These are phyloP conservation scores for Vanrija sp. DNA, from an alignment of 1,284 basidiomycete species.

Conservation along the genomic window DNA sequence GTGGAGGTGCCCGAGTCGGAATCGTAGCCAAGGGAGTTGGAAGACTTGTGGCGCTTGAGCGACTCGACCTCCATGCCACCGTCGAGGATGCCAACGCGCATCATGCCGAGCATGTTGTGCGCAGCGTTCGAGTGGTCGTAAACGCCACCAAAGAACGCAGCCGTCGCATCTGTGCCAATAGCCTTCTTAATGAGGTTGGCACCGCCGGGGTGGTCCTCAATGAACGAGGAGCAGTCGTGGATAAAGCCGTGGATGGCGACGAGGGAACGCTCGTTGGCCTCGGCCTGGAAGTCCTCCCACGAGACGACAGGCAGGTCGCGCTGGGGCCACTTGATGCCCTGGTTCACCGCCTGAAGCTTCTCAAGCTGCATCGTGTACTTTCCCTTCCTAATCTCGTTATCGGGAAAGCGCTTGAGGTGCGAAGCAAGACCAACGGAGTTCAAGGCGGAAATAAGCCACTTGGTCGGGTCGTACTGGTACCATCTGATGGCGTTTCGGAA, in stretches of 20 bases:
- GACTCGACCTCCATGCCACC: constrained; percentile 68
- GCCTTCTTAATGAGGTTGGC: constrained; percentile 59
- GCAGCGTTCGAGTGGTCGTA: constrained; percentile 92
- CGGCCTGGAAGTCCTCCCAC: constrained; percentile 75
- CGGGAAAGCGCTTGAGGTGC: constrained; percentile 87
- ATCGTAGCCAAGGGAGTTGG: background rate
- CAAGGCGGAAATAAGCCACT: constrained; percentile 81
- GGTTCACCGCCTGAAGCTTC: constrained; percentile 66
- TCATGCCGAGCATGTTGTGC: constrained; percentile 74
- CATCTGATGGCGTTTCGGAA: constrained; percentile 89
- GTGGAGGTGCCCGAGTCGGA: constrained; percentile 24
- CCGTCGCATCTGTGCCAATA: constrained; percentile 79
- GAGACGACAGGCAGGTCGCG: constrained; percentile 69
- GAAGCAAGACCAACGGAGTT: constrained; percentile 68
- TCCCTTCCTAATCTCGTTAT: constrained; percentile 88
- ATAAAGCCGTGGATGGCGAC: constrained; percentile 85
- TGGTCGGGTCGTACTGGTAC: constrained; percentile 73
- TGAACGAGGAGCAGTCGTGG: constrained; percentile 77
- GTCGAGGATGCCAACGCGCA: constrained; percentile 79
- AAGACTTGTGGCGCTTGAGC: constrained; percentile 30
- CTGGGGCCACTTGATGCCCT: constrained; percentile 68
- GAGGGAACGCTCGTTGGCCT: constrained; percentile 68
- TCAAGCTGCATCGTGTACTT: constrained; percentile 90
- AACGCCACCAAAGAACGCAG: constrained; percentile 89
- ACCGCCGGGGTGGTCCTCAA: constrained; percentile 87